Evolutionary conservation across 106 monocot species (phyloP), one percentile per base, ranked within the genome.

Genomic region (Alisma plantagoaquatica): DNA sequence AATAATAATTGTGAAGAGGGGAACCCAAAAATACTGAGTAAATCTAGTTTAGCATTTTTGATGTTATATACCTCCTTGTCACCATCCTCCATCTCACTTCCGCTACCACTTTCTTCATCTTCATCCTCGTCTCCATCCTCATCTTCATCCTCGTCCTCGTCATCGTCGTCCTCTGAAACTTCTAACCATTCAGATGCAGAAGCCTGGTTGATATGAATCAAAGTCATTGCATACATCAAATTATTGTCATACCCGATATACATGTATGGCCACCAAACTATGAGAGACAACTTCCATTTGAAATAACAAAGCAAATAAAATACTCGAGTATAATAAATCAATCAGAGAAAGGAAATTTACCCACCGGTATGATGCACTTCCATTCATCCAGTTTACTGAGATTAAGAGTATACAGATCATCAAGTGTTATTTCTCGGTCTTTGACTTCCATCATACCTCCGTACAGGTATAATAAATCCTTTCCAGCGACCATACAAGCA

Each of bases 371-470:
- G 56, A 96, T 78, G 72, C 96, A 96, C 62, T 96, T 88, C 96
- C 96, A 96, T 55, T 96, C 88, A 46, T 96, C 96, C 16, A 96
- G 73, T 71, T 89, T 96, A 62, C 81, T 84, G 28, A 96, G 81
- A 65, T 96, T 89, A 58, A 96, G 89, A n/a, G 81, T 80, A 56
- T 89, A 84, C 2, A 96, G 64, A 73, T 96, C 96, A 78, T 96
- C 96, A 60, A 96, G 89, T n/a, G 96, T 89, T 49, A 96, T 76
- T 51, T 96, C 96, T 71, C 64, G 70, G 81, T 96, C 96, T 61
- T 70, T 84, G 42, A 89, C 33, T 53, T 96, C 96, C 88, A 96
- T 89, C 80, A 84, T 89, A 33, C 96, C 96, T 43, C 96, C 96
- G 72, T 96, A 96, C 27, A 96, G 25, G 49, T 89, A 96, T 19